Base-by-base conservation (phyloP, 148 eudicot species). In the Diospyros lotus region DNA sequence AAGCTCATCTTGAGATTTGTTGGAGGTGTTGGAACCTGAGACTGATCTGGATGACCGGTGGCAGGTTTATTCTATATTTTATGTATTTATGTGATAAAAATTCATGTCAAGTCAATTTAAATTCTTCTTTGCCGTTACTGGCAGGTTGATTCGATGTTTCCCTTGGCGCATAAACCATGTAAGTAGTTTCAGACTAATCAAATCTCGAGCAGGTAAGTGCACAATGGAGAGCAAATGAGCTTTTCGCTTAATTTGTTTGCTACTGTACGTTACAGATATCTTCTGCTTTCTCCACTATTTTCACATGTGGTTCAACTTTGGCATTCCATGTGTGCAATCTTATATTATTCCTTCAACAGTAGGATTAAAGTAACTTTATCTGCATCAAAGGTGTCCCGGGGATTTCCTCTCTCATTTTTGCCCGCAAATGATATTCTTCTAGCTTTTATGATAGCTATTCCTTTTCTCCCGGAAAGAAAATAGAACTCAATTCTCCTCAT, bases 31-130 rank as follows among this genome's bases (percentile, higher is more conserved):
- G 38, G 1, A 58, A 46, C 67, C 38, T 51, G 66, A 58, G 55
- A 44, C 63, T 41, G 14, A 45, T 46, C 41, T 56, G 64, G 18
- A 41, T n/a, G 72, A 38, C 41, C 45, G 64, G 18, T 53, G 41
- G 72, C 56, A 67, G 64, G 72, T 54, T 58, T 55, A 60, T 48
- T 75, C 14, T 65, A 58, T 15, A 44, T 66, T 13, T 11, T 68
- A 14, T 54, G 28, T 68, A 38, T 55, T 7, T 44, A 38, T 13
- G 8, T 40, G 70, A 41, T 45, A 48, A 52, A 42, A 53, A 43
- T 56, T 66, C 43, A 42, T n/a, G 13, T 42, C 9, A 46, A 71
- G 10, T 4, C 50, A 11, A 3, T 8, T 60, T 46, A 41, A 28
- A 45, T 5, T 44, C 66, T 73, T 45, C n/a, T 46, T 72, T 73